Evolutionary conservation across 2,329 filamentous ascomycete genomes (phyloP).

Genomic region (Alternaria brassicae): DNA sequence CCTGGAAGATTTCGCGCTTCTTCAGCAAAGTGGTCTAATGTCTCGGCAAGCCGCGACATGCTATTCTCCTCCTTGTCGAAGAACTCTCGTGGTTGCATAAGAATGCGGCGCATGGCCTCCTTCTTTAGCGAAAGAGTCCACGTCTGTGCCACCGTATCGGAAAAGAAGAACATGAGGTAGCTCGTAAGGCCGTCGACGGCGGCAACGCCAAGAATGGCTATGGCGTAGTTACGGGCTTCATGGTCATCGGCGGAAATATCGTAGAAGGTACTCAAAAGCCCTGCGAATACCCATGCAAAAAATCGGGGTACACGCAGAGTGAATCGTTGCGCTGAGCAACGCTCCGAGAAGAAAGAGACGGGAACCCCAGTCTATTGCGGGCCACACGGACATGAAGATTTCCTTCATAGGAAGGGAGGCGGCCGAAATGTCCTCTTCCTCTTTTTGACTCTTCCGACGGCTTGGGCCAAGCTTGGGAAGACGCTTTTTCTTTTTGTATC

Average conservation of each 20-base stretch:
- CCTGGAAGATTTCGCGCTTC: conserved; percentile 86
- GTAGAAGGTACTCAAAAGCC: conserved; percentile 75
- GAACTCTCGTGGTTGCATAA: conserved; percentile 79
- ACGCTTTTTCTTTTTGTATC: conserved; percentile 1
- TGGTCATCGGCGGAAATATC: conserved; percentile 57
- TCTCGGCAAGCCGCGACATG: conserved; percentile 69
- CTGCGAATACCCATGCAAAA: conserved; percentile 83
- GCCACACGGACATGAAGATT: conserved; percentile 76
- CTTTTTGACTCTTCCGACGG: neutral
- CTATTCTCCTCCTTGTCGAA: conserved; percentile 75
- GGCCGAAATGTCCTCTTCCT: neutral
- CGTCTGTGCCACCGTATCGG: conserved; percentile 73
- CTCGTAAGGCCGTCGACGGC: conserved; percentile 69
- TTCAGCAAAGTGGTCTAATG: conserved; percentile 81
- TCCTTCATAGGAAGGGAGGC: conserved; percentile 50
- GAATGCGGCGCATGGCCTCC: conserved; percentile 71
- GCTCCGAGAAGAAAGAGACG: conserved; percentile 66
- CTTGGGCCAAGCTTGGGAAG: neutral
- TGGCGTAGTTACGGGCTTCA: conserved; percentile 69
- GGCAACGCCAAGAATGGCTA: conserved; percentile 73
- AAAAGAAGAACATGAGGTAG: conserved; percentile 72
- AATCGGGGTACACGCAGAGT: conserved; percentile 71
- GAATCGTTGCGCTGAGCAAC: conserved; percentile 66
- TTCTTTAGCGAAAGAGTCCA: conserved; percentile 79
- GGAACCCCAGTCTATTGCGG: conserved; percentile 62